Conservation (phyloP, 164 flowering plant genomes). For the Tetrastigma voinierianum region DNA sequence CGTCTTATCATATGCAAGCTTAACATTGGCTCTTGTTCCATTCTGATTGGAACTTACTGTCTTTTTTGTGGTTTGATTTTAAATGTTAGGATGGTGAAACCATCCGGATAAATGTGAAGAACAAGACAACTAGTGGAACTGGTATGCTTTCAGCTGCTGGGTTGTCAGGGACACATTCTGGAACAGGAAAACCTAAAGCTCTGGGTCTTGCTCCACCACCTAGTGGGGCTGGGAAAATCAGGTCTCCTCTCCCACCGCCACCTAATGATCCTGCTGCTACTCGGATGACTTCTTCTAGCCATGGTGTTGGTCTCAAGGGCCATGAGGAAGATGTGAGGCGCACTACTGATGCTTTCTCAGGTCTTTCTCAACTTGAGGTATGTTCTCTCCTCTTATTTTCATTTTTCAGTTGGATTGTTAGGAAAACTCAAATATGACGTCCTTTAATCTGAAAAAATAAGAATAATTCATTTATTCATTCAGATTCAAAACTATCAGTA, state of each 20-base stretch:
- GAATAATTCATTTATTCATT: too few relatives aligned
- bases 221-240: conserved; percentile 57
- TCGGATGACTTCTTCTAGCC: conserved; percentile 42
- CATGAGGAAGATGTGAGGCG: conserved; percentile 45
- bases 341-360: conserved; percentile 63
- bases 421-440: background rate
- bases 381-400: background rate
- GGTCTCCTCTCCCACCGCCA: conserved; percentile 91
- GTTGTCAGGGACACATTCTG: conserved; percentile 52
- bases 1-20: background rate
- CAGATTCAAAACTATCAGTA: too few relatives aligned
- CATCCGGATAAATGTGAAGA: conserved; percentile 88
- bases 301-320: conserved; percentile 28
- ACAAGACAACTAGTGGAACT: conserved; percentile 71
- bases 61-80: conserved; percentile 7
- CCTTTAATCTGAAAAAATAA: too few relatives aligned
- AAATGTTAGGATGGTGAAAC: conserved; percentile 94
- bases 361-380: conserved; percentile 89
- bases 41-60: background rate
- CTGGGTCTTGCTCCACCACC: conserved; percentile 86
- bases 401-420: background rate
- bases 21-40: background rate
- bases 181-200: conserved; percentile 49
- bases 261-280: conserved; percentile 90
- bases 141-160: conserved; percentile 96